These are phyloP conservation scores for Aspergillus sp. DNA, from an alignment of 2,329 filamentous ascomycete species.

Conservation along the genomic window DNA sequence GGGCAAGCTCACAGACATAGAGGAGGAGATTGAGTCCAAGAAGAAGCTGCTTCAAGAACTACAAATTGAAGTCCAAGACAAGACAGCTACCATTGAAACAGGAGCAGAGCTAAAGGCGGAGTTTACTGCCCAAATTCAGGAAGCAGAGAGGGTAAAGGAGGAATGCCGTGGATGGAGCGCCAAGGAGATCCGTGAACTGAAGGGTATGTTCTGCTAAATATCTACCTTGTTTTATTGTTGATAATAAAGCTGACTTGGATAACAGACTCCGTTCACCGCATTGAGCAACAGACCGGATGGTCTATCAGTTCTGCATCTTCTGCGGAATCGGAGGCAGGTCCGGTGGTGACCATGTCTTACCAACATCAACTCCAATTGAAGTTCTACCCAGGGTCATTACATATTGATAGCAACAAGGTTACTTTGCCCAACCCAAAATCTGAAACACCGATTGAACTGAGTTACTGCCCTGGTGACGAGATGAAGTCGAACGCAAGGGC, in stretches of 20 bases:
- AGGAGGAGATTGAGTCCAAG: slow-evolving; percentile 69
- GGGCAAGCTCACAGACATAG: slow-evolving; percentile 63
- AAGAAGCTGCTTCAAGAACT: slow-evolving; percentile 66
- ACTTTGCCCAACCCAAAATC: slow-evolving; percentile 23
- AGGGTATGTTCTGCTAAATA: slow-evolving; percentile 55
- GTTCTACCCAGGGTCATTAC: slow-evolving; percentile 43
- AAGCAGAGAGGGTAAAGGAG: slow-evolving; percentile 80
- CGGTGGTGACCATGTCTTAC: slow-evolving; percentile 44
- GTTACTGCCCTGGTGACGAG: slow-evolving; percentile 27
- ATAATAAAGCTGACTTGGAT: neutral
- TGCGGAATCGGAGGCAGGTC: slow-evolving; percentile 28
- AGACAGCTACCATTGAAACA: slow-evolving; percentile 63
- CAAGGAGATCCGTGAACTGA: slow-evolving; percentile 75
- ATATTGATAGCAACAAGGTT: slow-evolving; percentile 21
- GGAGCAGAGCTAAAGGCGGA: slow-evolving; percentile 67
- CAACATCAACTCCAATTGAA: slow-evolving; percentile 42
- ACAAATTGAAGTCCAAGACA: slow-evolving; percentile 65
- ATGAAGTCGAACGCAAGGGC: slow-evolving; percentile 7
- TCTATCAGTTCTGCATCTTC: slow-evolving; percentile 39
- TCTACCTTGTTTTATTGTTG: neutral
- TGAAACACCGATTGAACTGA: slow-evolving; percentile 35
- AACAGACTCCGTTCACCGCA: slow-evolving; percentile 37
- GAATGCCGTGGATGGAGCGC: slow-evolving; percentile 87
- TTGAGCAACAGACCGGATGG: slow-evolving; percentile 48
- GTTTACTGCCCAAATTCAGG: slow-evolving; percentile 71